These are phyloP conservation scores for Populus ilicifolia DNA, from an alignment of 345 rosid genomes.

Conservation along the genomic window DNA sequence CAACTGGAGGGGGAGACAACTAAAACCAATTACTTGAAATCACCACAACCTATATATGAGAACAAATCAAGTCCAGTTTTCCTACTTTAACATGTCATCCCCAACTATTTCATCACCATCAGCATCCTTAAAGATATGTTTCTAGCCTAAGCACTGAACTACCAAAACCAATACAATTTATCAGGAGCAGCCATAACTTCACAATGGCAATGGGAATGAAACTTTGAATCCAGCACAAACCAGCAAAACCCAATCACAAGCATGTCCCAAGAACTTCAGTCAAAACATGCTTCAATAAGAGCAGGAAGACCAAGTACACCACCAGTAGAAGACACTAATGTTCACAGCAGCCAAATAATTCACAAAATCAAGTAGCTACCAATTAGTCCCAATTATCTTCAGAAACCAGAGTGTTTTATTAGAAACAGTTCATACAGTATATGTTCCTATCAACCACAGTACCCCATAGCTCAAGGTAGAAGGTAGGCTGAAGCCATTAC, in stretches of 20 bases:
- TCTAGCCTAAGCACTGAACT: constrained; percentile 29
- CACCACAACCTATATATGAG: constrained; percentile 2
- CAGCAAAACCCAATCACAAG: constrained; percentile 8
- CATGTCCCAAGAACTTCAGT: constrained; percentile 11
- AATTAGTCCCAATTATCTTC: constrained; percentile 19
- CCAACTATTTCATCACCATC: constrained; percentile 27
- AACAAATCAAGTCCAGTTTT: constrained; percentile 17
- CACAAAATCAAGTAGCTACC: constrained; percentile 4
- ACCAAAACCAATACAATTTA: constrained; percentile 17
- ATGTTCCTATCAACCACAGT: constrained; percentile 1
- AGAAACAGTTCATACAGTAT: not conserved
- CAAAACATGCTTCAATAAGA: constrained; percentile 12
- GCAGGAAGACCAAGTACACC: not conserved
- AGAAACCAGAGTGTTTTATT: constrained; percentile 10
- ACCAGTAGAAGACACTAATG: not conserved
- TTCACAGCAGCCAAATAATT: not conserved
- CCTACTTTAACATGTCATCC: constrained; percentile 23
- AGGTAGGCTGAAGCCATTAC: not conserved
- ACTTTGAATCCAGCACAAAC: constrained; percentile 18
- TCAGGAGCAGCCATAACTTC: constrained; percentile 23
- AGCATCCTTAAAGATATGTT: constrained; percentile 8
- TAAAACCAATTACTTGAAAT: constrained; percentile 20
- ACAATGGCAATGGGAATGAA: constrained; percentile 1
- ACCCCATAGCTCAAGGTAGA: not conserved
- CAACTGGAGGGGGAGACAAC: constrained; percentile 13